A percentile compares a stretch with the other conserved stretches of the same genome.
Evolutionary conservation across 1,284 basidiomycete species (phyloP).

Genomic region (Cryptococcus sp.): DNA sequence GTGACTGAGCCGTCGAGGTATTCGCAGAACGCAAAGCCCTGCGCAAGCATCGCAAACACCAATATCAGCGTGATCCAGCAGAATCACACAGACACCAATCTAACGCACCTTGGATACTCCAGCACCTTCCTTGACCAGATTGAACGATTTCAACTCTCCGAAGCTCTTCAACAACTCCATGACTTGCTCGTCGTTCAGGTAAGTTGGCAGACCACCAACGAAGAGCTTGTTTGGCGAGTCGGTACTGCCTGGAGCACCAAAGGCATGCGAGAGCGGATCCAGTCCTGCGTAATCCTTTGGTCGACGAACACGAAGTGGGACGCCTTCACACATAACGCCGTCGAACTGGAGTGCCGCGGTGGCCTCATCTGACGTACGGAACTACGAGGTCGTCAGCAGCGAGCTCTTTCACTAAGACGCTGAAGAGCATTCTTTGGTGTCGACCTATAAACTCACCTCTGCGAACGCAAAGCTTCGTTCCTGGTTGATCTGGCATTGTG

Average conservation of each 20-base stretch:
- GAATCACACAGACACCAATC: not conserved
- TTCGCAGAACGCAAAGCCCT: conserved; percentile 98
- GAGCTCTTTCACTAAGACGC: no score
- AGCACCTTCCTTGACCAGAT: conserved; percentile 87
- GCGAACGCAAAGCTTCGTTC: conserved; percentile 98
- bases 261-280: conserved; percentile 60
- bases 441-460: conserved; percentile 61
- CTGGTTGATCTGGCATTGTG: conserved; percentile 91
- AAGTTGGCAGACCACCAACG: conserved; percentile 91
- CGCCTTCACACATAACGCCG: conserved; percentile 90
- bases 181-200: conserved; percentile 95
- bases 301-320: conserved; percentile 88
- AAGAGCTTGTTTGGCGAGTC: conserved; percentile 98
- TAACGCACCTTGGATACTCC: conserved; percentile 77
- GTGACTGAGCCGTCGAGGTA: conserved; percentile 88
- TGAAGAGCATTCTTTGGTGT: no score
- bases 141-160: conserved; percentile 95
- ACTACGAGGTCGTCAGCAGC: conserved; percentile 59
- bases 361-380: conserved; percentile 94
- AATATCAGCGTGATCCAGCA: conserved; percentile 7
- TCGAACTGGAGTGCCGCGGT: conserved; percentile 96
- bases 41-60: not conserved
- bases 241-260: conserved; percentile 92
- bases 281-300: conserved; percentile 87
- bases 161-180: conserved; percentile 97